Percentiles rank a stretch among this genome's conserved stretches.
These are phyloP conservation scores for Populus tomentosa DNA, from an alignment of 441 rosid species.

Conservation along the genomic window DNA sequence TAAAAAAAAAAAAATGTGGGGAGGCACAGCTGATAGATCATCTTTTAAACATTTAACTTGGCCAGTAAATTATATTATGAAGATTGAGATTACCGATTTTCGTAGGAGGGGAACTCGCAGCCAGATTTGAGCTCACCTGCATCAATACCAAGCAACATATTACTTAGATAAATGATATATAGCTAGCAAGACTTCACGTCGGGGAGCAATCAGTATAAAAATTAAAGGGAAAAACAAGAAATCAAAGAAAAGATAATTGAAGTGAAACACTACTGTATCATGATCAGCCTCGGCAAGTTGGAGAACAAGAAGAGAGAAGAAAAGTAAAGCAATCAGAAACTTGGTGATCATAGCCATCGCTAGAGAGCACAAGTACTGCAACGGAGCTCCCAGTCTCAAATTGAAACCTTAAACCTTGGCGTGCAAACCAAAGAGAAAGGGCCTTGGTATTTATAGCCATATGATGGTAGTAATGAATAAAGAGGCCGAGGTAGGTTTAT, in stretches of 20 bases:
- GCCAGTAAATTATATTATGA: not conserved
- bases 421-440: not conserved
- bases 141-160: not conserved
- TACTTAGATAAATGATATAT: not conserved
- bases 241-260: not conserved
- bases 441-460: conserved; percentile 23
- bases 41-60: not conserved
- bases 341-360: conserved; percentile 44
- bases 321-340: conserved; percentile 41
- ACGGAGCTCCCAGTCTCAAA: not conserved
- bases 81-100: conserved; percentile 25
- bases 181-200: not conserved
- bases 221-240: not conserved
- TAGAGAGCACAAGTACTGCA: not conserved
- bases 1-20: not conserved
- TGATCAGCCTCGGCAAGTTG: conserved; percentile 41
- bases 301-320: conserved; percentile 51
- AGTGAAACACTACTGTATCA: conserved; percentile 21
- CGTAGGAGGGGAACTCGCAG: not conserved
- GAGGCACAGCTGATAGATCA: too few relatives aligned
- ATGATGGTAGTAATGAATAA: not conserved
- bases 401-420: not conserved
- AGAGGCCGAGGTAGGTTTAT: not conserved
- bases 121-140: conserved; percentile 14
- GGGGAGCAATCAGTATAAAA: not conserved